Base-by-base conservation (phyloP, 805 yeast genomes). In the Metschnikowia henanensis region DNA sequence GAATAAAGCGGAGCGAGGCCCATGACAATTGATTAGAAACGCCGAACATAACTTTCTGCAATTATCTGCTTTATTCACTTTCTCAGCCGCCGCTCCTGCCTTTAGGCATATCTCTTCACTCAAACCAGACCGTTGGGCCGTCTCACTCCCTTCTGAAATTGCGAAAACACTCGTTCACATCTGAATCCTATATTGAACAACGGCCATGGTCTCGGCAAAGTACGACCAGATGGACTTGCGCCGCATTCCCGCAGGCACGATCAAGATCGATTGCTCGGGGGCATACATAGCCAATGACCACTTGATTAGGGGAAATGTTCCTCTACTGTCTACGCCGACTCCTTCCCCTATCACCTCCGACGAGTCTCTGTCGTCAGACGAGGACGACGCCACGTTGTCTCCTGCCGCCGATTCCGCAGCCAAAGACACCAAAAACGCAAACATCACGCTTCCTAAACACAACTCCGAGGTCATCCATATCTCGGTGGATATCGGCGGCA, bases 401-500 rank as follows among this genome's bases (percentile, higher is more conserved):
- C 12, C 26, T 1, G 21, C 32, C 6, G 5, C 30, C 6, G 50
- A 22, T 3, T 21, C 36, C 13, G n/a, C n/a, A n/a, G 30, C 39
- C 4, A 37, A 38, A 23, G 53, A 49, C 37, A 19, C 50, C n/a
- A 51, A 45, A 17, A 46, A 31, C 30, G 51, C 51, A 46, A 86
- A 85, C 50, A 89, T 89, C 37, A 80, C 81, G 1, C 69, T 89
- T n/a, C 96, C 96, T 0, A 70, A 76, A 51, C 95, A 89, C 57
- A 73, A 75, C 23, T 74, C 77, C 18, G 77, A 75, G 39, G 79
- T 88, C 18, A 75, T 81, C 25, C 95, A 86, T 55, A 77, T 94
- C 13, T 89, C 96, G 2, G 81, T 92, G 1, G 99, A 94, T 59
- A 92, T 94, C 49, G 99, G 99, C 25, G 99, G 99, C 0, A 85